A percentile compares a stretch with the other conserved stretches of the same genome.
Evolutionary conservation across 257 asterid genomes (phyloP).

Genomic region (Eustoma russellianum): DNA sequence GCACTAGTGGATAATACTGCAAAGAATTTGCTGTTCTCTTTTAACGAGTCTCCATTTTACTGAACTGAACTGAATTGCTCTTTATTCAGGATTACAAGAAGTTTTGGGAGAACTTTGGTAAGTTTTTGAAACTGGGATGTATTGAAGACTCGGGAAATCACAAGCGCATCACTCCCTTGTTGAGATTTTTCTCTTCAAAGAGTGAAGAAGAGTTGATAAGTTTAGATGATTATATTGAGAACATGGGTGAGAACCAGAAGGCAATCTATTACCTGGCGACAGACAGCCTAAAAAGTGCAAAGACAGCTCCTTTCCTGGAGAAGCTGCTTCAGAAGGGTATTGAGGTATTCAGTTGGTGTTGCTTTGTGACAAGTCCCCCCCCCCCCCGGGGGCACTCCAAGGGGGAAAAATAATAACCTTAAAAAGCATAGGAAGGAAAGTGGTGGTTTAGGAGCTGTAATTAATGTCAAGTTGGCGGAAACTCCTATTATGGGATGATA

Average conservation of each 20-base stretch:
- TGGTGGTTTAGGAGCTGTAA: too few species aligned
- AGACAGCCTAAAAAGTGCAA: slow-evolving; percentile 95
- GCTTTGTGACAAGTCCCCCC: too few species aligned
- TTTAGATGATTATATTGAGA: slow-evolving; percentile 85
- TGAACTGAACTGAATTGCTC: slow-evolving; percentile 11
- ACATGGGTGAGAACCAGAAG: slow-evolving; percentile 88
- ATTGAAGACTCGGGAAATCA: slow-evolving; percentile 96
- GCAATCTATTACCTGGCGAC: slow-evolving; percentile 93
- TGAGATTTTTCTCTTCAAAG: slow-evolving; percentile 87
- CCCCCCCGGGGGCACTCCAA: too few species aligned
- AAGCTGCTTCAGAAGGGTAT: slow-evolving; percentile 81
- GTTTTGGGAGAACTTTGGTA: slow-evolving; percentile 98
- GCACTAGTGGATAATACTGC: neutral
- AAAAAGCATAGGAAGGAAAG: too few species aligned
- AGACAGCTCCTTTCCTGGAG: slow-evolving; percentile 93
- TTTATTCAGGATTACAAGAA: slow-evolving; percentile 76
- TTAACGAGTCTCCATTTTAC: neutral
- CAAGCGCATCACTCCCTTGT: slow-evolving; percentile 71
- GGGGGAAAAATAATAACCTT: too few species aligned
- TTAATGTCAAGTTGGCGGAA: too few species aligned
- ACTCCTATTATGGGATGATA: too few species aligned
- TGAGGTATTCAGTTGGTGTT: slow-evolving; percentile 46
- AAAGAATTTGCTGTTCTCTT: neutral
- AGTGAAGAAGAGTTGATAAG: slow-evolving; percentile 85
- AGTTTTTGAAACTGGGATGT: slow-evolving; percentile 86